phyloP scores from a whole-genome alignment of 2,329 filamentous ascomycete genomes.

The Diaporthe batatas region DNA sequence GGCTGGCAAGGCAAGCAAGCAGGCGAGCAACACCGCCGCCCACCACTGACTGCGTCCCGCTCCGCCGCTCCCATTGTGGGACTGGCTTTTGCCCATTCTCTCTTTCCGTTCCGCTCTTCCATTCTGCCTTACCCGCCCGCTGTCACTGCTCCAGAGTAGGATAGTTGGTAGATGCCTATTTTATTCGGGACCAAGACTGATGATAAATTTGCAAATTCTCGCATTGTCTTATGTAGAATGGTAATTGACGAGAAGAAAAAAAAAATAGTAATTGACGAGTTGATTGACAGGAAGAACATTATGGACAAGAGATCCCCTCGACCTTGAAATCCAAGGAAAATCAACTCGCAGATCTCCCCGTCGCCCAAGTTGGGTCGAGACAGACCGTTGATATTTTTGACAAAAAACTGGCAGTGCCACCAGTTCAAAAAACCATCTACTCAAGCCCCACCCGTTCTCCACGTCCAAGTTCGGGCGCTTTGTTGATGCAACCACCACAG shows the following conservation, averaged over 20 bases:
- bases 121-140: not conserved
- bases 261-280: slow-evolving; percentile 8
- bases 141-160: not conserved
- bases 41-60: not conserved
- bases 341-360: slow-evolving; percentile 9
- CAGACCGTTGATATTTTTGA: slow-evolving; percentile 19
- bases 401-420: slow-evolving; percentile 28
- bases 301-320: slow-evolving; percentile 36
- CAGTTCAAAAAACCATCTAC: slow-evolving; percentile 6
- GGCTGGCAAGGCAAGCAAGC: no score
- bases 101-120: not conserved
- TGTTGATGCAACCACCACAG: not conserved
- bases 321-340: slow-evolving; percentile 32
- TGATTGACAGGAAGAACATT: slow-evolving; percentile 35
- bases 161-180: not conserved
- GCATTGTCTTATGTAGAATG: not conserved
- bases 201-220: not conserved
- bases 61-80: not conserved
- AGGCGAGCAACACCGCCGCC: no score
- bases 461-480: not conserved
- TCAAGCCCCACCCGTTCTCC: not conserved
- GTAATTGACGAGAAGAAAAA: slow-evolving; percentile 15
- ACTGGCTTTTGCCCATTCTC: not conserved
- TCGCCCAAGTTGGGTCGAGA: slow-evolving; percentile 14
- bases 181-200: not conserved